Evolutionary conservation across 1,139 yeast species (phyloP), one percentile per base, ranked within the genome.

Genomic region (Hanseniaspora uvarum): DNA sequence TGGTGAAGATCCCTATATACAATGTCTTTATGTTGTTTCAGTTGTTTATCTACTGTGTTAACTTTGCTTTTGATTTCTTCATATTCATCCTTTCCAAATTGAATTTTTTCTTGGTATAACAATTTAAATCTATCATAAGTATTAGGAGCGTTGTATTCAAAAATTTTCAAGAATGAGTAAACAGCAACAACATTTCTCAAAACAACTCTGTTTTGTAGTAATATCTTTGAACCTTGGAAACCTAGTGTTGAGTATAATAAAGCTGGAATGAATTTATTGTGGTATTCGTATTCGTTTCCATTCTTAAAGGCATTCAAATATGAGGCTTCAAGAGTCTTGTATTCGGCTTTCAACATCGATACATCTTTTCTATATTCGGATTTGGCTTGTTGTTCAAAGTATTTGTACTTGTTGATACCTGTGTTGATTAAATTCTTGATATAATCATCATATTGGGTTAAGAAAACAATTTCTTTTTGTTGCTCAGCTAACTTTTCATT

Each of bases 261-360:
- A 8, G 56, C 48, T 18, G 56, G 56, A 16, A 54, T 43, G 10
- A 54, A 26, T 16, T 36, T 31, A 28, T 54, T 41, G 11, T 49
- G 40, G 21, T 38, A 48, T 30, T 54, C 56, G 5, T 44, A 21
- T 30, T 54, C 56, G 21, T 54, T 54, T 2, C 52, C 56, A 7
- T 38, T 33, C 37, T 30, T 50, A n/a, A 50, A 43, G 6, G 10
- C 18, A 1, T 21, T 44, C 19, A 34, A 18, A 28, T 30, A 43
- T 8, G 26, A 4, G 11, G 36, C 33, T 23, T 37, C 43, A 10
- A 24, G 19, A 5, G 23, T 37, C 4, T 21, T 18, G 34, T 8
- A 50, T 23, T 50, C 53, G 2, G 45, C 38, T 16, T 33, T 30
- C 14, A 50, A 7, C 53, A 50, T 50, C 2, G 44, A 26, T 11